phyloP scores from a whole-genome alignment of 805 yeast genomes.

The Huiozyma sinensis region DNA sequence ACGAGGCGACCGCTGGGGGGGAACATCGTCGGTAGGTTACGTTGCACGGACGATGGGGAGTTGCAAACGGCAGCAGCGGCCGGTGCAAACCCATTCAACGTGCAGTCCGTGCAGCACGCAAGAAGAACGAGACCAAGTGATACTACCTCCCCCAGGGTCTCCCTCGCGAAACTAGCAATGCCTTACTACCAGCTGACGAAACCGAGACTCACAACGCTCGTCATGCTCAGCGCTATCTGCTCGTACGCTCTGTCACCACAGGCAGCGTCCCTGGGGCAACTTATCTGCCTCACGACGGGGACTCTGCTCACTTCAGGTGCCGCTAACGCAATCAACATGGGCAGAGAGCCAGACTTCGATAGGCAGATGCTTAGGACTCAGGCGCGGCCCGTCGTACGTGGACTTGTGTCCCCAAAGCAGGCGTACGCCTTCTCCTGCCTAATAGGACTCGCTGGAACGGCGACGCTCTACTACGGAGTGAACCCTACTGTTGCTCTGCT shows the following conservation, averaged over 20 bases:
- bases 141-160: background rate
- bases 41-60: conserved; percentile 25
- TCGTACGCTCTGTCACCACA: conserved; percentile 87
- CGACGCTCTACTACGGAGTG: conserved; percentile 66
- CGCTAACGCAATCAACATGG: conserved; percentile 96
- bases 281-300: conserved; percentile 68
- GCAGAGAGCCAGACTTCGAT: conserved; percentile 87
- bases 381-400: conserved; percentile 82
- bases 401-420: conserved; percentile 60
- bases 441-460: conserved; percentile 62
- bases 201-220: conserved; percentile 78
- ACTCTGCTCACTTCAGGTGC: conserved; percentile 84
- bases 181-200: conserved; percentile 79
- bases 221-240: conserved; percentile 84
- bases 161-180: conserved; percentile 28
- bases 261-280: conserved; percentile 60
- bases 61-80: background rate
- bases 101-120: conserved; percentile 32
- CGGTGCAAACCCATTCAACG: conserved; percentile 41
- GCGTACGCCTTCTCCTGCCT: conserved; percentile 73
- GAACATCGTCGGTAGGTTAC: conserved; percentile 15
- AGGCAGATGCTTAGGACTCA: conserved; percentile 79
- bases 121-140: conserved; percentile 5
- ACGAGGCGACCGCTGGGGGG: background rate
- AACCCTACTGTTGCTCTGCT: conserved; percentile 73